phyloP scores from a whole-genome alignment of 225 moss, liverwort and hornwort species.

The Takakia lepidozioides region DNA sequence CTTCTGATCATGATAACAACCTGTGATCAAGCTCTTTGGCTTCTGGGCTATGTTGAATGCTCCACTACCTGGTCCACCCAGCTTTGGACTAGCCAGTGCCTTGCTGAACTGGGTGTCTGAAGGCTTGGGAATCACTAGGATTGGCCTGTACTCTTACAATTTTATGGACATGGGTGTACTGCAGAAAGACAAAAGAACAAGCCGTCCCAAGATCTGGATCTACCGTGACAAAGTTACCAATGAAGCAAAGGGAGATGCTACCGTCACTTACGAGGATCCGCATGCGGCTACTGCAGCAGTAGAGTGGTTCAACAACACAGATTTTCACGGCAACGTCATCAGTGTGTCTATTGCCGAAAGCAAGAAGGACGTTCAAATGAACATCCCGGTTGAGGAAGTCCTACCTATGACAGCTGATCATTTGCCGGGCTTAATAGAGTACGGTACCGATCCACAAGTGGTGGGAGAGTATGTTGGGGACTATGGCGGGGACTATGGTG shows the following conservation, averaged over 20 bases:
- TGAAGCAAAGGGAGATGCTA: constrained; percentile 55
- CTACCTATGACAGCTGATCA: constrained; percentile 10
- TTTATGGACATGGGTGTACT: no score
- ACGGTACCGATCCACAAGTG: constrained; percentile 18
- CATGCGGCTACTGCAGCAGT: constrained; percentile 51
- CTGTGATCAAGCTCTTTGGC: no score
- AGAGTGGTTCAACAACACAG: constrained; percentile 57
- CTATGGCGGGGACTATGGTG: constrained; percentile 26
- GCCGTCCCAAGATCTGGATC: constrained; percentile 50
- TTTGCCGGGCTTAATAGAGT: constrained; percentile 16
- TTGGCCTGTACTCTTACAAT: no score
- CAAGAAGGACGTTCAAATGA: constrained; percentile 30
- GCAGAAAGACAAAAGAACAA: constrained; percentile 54
- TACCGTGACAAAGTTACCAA: constrained; percentile 49
- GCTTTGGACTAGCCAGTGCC: no score
- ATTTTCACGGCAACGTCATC: constrained; percentile 30
- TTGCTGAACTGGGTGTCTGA: no score
- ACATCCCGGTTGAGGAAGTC: constrained; percentile 7
- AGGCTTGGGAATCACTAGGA: no score
- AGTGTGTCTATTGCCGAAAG: constrained; percentile 43
- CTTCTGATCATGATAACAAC: no score
- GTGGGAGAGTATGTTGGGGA: constrained; percentile 29
- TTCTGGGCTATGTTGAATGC: no score
- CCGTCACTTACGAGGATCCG: constrained; percentile 50
- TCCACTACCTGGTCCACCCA: no score